A percentile compares a stretch with the other conserved stretches of the same genome.
phyloP scores from a whole-genome alignment of 345 rosid species.

The Eucalyptus marginata region DNA sequence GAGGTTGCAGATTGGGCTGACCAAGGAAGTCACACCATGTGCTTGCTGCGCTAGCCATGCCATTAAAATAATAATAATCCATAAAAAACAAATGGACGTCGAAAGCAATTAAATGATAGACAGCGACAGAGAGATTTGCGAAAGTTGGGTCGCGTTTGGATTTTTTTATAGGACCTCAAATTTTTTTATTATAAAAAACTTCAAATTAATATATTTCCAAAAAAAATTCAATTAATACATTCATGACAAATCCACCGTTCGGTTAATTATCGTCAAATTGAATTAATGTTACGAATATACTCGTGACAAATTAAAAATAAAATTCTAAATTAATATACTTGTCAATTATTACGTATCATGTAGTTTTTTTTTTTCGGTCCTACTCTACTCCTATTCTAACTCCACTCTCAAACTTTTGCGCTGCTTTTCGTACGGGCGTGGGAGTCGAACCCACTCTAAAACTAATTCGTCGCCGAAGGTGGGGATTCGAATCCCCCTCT shows the following conservation, averaged over 20 bases:
- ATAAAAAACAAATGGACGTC: background rate
- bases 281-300: fast-evolving
- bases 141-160: background rate
- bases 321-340: no score
- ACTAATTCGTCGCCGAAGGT: no score
- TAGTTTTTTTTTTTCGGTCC: no score
- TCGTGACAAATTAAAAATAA: no score
- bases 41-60: background rate
- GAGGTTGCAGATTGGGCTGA: background rate
- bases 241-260: fast-evolving
- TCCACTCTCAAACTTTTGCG: no score
- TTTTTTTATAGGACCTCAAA: no score
- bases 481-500: no score
- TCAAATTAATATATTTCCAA: no score
- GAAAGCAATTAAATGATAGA: background rate
- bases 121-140: background rate
- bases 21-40: background rate
- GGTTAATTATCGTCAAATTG: fast-evolving
- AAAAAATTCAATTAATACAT: fast-evolving
- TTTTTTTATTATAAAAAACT: no score
- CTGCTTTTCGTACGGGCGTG: no score
- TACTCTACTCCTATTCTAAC: no score
- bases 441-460: no score
- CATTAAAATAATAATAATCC: background rate
- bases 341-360: fast-evolving